Percentiles rank a stretch among this genome's conserved stretches.
phyloP scores from a whole-genome alignment of 2,329 filamentous ascomycete species.

The Ilyonectria sp. region DNA sequence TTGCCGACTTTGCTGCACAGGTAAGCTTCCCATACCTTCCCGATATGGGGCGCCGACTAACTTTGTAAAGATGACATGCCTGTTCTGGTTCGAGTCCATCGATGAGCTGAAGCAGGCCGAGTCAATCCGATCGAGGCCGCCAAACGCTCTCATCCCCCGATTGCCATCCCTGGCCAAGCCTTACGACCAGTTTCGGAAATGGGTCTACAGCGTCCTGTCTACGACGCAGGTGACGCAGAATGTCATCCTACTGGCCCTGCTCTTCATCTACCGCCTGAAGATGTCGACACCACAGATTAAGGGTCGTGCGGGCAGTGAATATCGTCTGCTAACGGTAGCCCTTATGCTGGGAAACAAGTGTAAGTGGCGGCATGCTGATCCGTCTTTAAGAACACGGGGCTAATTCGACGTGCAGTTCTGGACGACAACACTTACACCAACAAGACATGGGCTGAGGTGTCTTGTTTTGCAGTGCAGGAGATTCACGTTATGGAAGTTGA shows the following conservation, averaged over 20 bases:
- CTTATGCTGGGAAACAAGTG: conserved; percentile 99
- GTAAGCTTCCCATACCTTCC: conserved; percentile 61
- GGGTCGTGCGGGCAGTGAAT: conserved; percentile 94
- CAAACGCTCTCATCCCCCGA: conserved; percentile 60
- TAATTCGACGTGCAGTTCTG: conserved; percentile 71
- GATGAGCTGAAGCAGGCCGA: conserved; percentile 84
- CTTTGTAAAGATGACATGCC: conserved; percentile 82
- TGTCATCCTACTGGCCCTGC: conserved; percentile 88
- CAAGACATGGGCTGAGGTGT: conserved; percentile 99
- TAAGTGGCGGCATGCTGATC: conserved; percentile 57
- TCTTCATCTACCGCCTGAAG: conserved; percentile 96
- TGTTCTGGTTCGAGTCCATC: conserved; percentile 97
- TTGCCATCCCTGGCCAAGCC: conserved; percentile 83
- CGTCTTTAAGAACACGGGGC: conserved; percentile 38
- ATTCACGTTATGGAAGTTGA: conserved; percentile 99
- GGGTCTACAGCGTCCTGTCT: conserved; percentile 90
- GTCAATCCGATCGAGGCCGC: conserved; percentile 63
- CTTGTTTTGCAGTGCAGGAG: conserved; percentile 91
- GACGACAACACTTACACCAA: conserved; percentile 99
- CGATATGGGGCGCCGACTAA: conserved; percentile 26
- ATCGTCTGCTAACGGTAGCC: conserved; percentile 91
- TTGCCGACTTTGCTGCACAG: conserved; percentile 88
- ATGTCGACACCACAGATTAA: conserved; percentile 90
- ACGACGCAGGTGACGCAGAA: conserved; percentile 98
- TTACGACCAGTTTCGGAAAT: conserved; percentile 87